These are phyloP conservation scores for Gryganskiella cystojenkinii DNA, from an alignment of 192 early-diverging fungal species.

Conservation along the genomic window DNA sequence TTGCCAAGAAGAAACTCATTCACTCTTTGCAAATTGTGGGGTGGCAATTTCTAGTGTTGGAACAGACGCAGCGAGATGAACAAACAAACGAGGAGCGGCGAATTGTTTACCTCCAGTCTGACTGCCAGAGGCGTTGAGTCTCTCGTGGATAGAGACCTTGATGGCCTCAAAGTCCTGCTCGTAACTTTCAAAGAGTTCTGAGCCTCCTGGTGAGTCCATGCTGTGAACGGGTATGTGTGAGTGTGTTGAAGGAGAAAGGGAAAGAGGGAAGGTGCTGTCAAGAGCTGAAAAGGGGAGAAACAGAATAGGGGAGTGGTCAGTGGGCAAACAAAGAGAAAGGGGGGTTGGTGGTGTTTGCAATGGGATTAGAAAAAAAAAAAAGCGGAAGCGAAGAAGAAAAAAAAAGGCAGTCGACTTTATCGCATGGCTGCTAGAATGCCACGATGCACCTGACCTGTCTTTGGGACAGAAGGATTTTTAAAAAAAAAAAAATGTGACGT, in stretches of 20 bases:
- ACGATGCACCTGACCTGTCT: not conserved
- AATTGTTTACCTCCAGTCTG: conserved; percentile 66
- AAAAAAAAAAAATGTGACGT: conserved; percentile 4
- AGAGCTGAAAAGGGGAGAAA: not conserved
- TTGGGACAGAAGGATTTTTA: not conserved
- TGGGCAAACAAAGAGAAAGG: not conserved
- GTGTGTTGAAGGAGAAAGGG: not conserved
- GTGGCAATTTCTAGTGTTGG: too few species aligned
- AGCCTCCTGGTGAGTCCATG: conserved; percentile 62
- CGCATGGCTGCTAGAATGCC: not conserved
- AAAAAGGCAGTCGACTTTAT: not conserved
- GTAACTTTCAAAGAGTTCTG: conserved; percentile 89
- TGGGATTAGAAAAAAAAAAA: not conserved
- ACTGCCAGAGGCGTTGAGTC: conserved; percentile 62
- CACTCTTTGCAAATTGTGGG: too few species aligned
- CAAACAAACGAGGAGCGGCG: conserved; percentile 3
- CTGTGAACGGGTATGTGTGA: conserved; percentile 1
- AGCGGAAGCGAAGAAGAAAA: not conserved
- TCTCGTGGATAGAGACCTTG: conserved; percentile 62
- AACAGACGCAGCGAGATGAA: too few species aligned
- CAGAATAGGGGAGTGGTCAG: not conserved
- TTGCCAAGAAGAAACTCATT: too few species aligned
- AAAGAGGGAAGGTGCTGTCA: not conserved
- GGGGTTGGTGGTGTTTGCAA: not conserved
- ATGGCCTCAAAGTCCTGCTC: conserved; percentile 84